Evolutionary conservation across 495 filamentous ascomycete species (phyloP).

Genomic region (Tuber umbilicatum): DNA sequence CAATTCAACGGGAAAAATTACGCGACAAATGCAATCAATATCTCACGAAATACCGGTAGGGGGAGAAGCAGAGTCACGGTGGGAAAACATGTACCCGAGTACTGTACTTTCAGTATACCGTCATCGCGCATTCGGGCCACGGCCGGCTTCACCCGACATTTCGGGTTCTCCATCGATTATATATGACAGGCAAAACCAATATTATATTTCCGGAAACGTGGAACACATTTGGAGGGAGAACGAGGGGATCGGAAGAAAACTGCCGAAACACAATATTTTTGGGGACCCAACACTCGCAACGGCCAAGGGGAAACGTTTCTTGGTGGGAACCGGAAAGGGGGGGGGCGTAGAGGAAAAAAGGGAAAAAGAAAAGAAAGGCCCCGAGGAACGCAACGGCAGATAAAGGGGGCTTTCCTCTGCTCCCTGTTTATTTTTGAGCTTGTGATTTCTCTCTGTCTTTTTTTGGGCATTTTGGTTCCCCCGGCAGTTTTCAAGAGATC

Average conservation of each 20-base stretch:
- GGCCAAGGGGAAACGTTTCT: background rate
- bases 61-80: background rate
- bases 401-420: background rate
- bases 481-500: slow-evolving; percentile 1
- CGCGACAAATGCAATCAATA: background rate
- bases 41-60: background rate
- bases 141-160: slow-evolving; percentile 1
- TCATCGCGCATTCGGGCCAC: slow-evolving; percentile 4
- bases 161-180: slow-evolving; percentile 1
- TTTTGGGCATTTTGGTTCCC: background rate
- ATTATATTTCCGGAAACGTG: slow-evolving; percentile 4
- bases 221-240: background rate
- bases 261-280: background rate
- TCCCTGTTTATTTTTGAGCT: background rate
- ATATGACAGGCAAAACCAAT: background rate
- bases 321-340: background rate
- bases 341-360: background rate
- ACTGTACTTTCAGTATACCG: background rate
- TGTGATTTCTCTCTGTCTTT: background rate
- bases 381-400: background rate
- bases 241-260: background rate
- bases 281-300: background rate
- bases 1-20: background rate
- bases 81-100: background rate
- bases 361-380: background rate